Percentiles rank a stretch among this genome's conserved stretches.
Conservation (phyloP, 768 basidiomycete species). For the Tylopilus vinaceipallidus region DNA sequence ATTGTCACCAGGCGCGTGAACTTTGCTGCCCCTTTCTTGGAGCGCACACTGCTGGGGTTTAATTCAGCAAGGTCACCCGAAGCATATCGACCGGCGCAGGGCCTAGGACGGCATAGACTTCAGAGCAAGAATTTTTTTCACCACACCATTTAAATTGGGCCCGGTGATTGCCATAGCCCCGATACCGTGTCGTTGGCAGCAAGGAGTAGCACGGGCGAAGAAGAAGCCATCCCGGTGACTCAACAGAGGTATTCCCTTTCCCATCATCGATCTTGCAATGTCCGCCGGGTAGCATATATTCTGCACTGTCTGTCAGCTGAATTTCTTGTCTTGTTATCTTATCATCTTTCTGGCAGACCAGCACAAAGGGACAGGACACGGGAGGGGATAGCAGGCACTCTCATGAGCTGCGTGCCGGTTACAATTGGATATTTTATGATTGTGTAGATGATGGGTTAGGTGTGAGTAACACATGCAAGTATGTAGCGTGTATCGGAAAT, state of each 20-base stretch:
- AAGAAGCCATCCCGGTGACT: not conserved
- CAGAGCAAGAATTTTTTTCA: not conserved
- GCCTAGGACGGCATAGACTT: no score
- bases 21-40: not conserved
- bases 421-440: not conserved
- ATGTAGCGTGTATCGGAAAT: slow-evolving; percentile 12
- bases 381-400: no score
- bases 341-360: no score
- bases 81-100: not conserved
- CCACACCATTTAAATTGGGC: not conserved
- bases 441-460: slow-evolving; percentile 5
- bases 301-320: no score
- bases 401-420: no score
- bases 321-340: no score
- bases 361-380: no score
- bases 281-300: no score
- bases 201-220: not conserved
- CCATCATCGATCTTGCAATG: not conserved
- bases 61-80: not conserved
- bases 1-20: not conserved
- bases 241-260: not conserved
- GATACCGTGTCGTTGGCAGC: not conserved
- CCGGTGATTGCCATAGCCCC: not conserved
- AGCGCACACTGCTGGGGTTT: not conserved
- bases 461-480: slow-evolving; percentile 2